Evolutionary conservation across 2,329 filamentous ascomycete genomes (phyloP).

Genomic region (Penicillium sp.): DNA sequence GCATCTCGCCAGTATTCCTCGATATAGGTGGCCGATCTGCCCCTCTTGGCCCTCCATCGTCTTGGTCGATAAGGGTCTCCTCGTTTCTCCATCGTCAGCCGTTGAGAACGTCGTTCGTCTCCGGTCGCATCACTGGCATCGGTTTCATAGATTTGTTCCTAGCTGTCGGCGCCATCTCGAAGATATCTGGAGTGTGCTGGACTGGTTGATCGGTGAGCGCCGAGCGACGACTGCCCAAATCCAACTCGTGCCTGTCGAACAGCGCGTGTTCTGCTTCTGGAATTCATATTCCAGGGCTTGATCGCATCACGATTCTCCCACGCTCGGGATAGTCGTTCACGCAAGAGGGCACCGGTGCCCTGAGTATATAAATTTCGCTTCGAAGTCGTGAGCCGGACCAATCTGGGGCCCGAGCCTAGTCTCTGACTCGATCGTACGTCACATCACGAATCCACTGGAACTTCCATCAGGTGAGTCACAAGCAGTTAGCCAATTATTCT

Average conservation of each 20-base stretch:
- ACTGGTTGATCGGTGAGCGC: constrained; percentile 1
- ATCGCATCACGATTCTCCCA: background rate
- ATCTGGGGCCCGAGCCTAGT: constrained; percentile 9
- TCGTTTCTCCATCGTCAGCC: background rate
- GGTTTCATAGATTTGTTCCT: background rate
- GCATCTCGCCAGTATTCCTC: background rate
- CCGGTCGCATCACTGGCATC: background rate
- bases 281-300: background rate
- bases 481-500: constrained; percentile 17
- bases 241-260: background rate
- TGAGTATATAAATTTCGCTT: constrained; percentile 8
- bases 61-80: background rate
- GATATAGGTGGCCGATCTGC: constrained; percentile 1
- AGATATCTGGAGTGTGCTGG: background rate
- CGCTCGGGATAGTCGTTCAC: background rate
- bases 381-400: background rate
- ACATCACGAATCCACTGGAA: constrained; percentile 20
- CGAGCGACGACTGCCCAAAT: background rate
- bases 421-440: constrained; percentile 27
- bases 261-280: background rate
- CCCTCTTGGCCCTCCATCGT: background rate
- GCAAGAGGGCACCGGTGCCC: background rate
- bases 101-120: background rate
- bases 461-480: constrained; percentile 22
- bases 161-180: background rate